Conservation (phyloP, 768 basidiomycete species). For the Paxillus rubicundulus region DNA sequence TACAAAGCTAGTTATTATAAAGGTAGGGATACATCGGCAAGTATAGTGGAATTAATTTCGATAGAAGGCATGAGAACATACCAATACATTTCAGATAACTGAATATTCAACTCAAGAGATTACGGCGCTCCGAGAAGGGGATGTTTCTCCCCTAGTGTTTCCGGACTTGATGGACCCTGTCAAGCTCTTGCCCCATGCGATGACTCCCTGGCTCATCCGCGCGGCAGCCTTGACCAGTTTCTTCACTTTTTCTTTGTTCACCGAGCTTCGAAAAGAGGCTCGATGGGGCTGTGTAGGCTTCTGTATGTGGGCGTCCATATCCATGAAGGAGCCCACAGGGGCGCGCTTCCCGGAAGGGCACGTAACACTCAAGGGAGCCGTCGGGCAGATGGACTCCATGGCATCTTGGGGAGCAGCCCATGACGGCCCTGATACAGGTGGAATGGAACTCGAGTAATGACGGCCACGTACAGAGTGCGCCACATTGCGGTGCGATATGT, state of each 20-base stretch:
- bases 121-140: background rate
- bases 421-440: constrained; percentile 5
- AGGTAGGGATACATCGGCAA: constrained; percentile 24
- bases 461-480: constrained; percentile 1
- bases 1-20: constrained; percentile 12
- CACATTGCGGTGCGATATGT: background rate
- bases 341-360: constrained; percentile 1
- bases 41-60: background rate
- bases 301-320: constrained; percentile 26
- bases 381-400: background rate
- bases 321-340: constrained; percentile 29
- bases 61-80: constrained; percentile 6
- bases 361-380: background rate
- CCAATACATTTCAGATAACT: constrained; percentile 7
- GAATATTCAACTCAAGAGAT: constrained; percentile 1
- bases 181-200: constrained; percentile 30
- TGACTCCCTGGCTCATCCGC: constrained; percentile 27
- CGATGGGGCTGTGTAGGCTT: constrained; percentile 9
- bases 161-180: constrained; percentile 13
- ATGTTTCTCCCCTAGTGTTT: background rate
- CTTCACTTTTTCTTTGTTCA: constrained; percentile 18
- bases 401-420: background rate
- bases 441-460: constrained; percentile 6
- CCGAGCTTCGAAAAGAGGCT: constrained; percentile 10
- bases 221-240: constrained; percentile 20